Evolutionary conservation across 768 basidiomycete species (phyloP).

Genomic region (Tricholoma furcatifolium): DNA sequence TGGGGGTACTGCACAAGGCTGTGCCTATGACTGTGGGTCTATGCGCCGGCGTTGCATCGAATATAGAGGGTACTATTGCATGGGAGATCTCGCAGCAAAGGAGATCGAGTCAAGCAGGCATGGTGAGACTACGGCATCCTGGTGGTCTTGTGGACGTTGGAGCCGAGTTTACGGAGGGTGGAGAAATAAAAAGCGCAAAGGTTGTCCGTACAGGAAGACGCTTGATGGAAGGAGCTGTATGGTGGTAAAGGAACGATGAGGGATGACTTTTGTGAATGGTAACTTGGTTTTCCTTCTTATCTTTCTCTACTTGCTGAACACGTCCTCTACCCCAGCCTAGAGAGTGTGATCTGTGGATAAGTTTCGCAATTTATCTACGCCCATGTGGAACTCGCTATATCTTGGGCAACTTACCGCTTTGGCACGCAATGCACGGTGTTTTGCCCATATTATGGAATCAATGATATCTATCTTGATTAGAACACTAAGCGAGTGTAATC

Average conservation of each 20-base stretch:
- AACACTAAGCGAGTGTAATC: too few relatives aligned
- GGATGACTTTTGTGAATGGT: constrained; percentile 7
- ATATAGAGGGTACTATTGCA: constrained; percentile 51
- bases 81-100: constrained; percentile 44
- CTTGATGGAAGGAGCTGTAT: constrained; percentile 70
- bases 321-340: too few relatives aligned
- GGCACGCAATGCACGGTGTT: too few relatives aligned
- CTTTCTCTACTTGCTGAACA: too few relatives aligned
- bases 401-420: too few relatives aligned
- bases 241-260: constrained; percentile 42
- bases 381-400: too few relatives aligned
- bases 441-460: too few relatives aligned
- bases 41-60: constrained; percentile 64
- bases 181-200: constrained; percentile 53
- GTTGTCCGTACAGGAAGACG: constrained; percentile 69
- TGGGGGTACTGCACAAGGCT: constrained; percentile 71
- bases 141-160: constrained; percentile 69
- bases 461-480: too few relatives aligned
- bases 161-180: constrained; percentile 46
- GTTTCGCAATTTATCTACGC: too few relatives aligned
- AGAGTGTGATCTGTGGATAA: too few relatives aligned
- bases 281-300: not conserved
- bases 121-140: constrained; percentile 60
- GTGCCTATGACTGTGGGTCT: constrained; percentile 74
- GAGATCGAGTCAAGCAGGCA: constrained; percentile 14